Base-by-base conservation (phyloP, 805 yeast species). In the Danielia reshetovae region DNA sequence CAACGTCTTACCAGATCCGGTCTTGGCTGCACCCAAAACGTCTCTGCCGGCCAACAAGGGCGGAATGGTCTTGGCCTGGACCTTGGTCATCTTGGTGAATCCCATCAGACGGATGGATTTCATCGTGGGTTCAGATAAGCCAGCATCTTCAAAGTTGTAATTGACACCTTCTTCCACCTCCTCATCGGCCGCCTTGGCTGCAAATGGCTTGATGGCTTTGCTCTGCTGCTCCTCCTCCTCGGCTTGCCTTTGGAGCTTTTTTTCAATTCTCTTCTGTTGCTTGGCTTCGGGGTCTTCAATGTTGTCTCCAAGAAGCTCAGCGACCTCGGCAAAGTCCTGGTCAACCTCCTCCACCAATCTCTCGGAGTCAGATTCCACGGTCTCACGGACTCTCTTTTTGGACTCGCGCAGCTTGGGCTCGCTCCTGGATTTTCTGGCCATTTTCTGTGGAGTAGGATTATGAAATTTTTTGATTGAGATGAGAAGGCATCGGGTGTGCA, bases 1-100 rank as follows among this genome's bases (percentile, higher is more conserved):
- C 42, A 94, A 68, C 0, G 99, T 93, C 68, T 93, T 93, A 58
- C 99, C 99, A 1, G 97, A 88, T 35, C 99, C 99, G 3, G 99
- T 93, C 66, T 89, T 90, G 38, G 99, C 99, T n/a, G 98, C 98
- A 48, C 98, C 99, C 35, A 93, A 72, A 14, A 94, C 97, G 63
- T 93, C 99, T 50, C 90, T 78, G 28, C 98, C 98, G 1, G 97
- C 97, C 44, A 94, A 65, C 43, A 93, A 70, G 8, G 98, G 97
- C 5, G 98, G 97, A 36, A 93, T 93, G 9, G 98, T 88, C 63
- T 90, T 79, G 18, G 95, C 82, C 64, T 93, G 99, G 7, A 93
- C 97, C 44, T 81, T 78, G 1, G 99, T 94, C 97, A 93, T 86
- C 34, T 68, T 81, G 10, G 77, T 71, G 65, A 93, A 93, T 1